phyloP scores from a whole-genome alignment of 768 basidiomycete species.

The Lentinula sp. region DNA sequence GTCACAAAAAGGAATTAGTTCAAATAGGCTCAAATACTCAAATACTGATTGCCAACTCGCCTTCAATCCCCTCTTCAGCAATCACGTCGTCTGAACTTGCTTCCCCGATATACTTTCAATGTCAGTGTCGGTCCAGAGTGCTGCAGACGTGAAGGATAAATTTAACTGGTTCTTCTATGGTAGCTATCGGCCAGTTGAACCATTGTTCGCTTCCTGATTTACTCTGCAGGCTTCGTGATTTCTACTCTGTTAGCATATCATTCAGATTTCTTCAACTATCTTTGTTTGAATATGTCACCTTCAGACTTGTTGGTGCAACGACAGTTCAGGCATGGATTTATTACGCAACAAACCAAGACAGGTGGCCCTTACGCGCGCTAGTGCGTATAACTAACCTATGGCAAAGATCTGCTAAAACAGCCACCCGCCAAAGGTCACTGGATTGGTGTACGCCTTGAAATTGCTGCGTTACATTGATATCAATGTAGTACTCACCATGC shows the following conservation, averaged over 20 bases:
- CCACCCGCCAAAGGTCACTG: not conserved
- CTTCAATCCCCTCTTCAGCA: too few relatives aligned
- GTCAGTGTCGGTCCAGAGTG: not conserved
- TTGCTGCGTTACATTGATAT: not conserved
- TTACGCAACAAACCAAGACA: not conserved
- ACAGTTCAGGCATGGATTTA: slow-evolving; percentile 2
- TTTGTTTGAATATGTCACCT: not conserved
- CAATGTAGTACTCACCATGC: not conserved
- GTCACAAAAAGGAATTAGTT: too few relatives aligned
- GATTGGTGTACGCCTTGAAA: not conserved
- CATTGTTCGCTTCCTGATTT: not conserved
- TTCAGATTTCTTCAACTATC: not conserved
- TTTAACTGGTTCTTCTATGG: not conserved
- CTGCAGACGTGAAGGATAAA: not conserved
- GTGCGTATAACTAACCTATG: not conserved
- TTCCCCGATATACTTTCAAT: not conserved
- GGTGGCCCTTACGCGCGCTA: not conserved
- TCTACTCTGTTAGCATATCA: not conserved
- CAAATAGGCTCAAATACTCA: too few relatives aligned
- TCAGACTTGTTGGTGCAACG: not conserved
- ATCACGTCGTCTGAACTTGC: not conserved
- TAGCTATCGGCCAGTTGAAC: not conserved
- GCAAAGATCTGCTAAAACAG: not conserved
- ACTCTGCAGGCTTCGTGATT: not conserved
- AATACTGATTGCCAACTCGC: too few relatives aligned